Percentiles rank a stretch among this genome's conserved stretches.
Conservation (phyloP, 441 rosid species). For the Adansonia gregorii region DNA sequence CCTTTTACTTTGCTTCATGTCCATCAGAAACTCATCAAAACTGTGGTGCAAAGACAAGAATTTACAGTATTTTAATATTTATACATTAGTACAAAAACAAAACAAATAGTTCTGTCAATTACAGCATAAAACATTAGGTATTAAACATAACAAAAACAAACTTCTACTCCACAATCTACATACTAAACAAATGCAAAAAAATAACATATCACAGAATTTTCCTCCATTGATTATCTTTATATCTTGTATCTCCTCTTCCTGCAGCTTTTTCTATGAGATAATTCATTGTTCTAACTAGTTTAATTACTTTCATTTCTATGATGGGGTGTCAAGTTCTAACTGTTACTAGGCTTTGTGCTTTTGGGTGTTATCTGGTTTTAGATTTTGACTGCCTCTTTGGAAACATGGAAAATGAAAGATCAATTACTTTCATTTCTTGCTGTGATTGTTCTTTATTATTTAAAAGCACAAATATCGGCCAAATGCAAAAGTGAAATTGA, state of each 20-base stretch:
- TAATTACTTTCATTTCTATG: background rate
- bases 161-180: background rate
- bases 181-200: background rate
- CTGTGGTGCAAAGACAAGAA: conserved; percentile 43
- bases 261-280: background rate
- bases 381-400: background rate
- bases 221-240: background rate
- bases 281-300: background rate
- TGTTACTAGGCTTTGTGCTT: background rate
- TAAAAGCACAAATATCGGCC: background rate
- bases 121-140: background rate
- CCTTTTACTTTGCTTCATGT: conserved; percentile 90
- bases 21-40: conserved; percentile 96
- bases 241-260: background rate
- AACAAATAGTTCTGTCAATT: background rate
- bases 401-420: background rate
- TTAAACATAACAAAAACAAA: background rate
- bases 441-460: background rate
- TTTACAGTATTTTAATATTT: background rate
- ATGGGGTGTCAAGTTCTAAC: conserved; percentile 10
- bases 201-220: background rate
- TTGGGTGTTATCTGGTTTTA: background rate
- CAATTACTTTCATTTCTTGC: background rate
- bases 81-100: background rate
- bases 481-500: background rate